Evolutionary conservation across 768 basidiomycete genomes (phyloP).

Genomic region (Mycena haematopus): DNA sequence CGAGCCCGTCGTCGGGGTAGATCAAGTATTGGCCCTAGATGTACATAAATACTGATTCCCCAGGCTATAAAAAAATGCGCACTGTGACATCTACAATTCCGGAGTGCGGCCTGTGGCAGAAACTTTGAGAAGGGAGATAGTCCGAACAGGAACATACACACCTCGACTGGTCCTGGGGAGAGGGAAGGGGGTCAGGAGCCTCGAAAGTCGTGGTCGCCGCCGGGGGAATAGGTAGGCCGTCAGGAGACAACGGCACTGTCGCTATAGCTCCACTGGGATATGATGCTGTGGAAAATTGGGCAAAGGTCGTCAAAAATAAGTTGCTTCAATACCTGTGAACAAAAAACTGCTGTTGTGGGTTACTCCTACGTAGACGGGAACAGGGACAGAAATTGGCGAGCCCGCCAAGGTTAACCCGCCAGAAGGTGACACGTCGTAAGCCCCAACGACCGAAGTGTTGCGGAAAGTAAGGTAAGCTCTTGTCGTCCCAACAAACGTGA

Average conservation of each 20-base stretch:
- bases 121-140: not conserved
- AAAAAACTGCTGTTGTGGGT: conserved; percentile 22
- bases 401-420: conserved; percentile 16
- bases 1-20: conserved; percentile 23
- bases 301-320: not conserved
- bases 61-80: not conserved
- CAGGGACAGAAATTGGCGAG: conserved; percentile 7
- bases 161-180: conserved; percentile 22
- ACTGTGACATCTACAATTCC: conserved; percentile 24
- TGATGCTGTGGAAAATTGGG: not conserved
- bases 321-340: conserved; percentile 13
- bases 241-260: conserved; percentile 11
- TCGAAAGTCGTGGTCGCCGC: conserved; percentile 18
- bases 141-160: not conserved
- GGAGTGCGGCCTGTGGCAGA: conserved; percentile 13
- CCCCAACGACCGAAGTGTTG: conserved; percentile 17
- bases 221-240: conserved; percentile 16
- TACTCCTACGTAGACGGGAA: conserved; percentile 20
- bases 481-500: conserved; percentile 10
- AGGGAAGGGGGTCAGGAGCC: conserved; percentile 19
- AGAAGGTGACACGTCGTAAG: conserved; percentile 20
- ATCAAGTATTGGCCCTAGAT: conserved; percentile 19
- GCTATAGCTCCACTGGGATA: conserved; percentile 19
- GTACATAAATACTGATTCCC: not conserved
- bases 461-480: conserved; percentile 22